Base-by-base conservation (phyloP, 2,329 filamentous ascomycete genomes). In the Phoma sp. region DNA sequence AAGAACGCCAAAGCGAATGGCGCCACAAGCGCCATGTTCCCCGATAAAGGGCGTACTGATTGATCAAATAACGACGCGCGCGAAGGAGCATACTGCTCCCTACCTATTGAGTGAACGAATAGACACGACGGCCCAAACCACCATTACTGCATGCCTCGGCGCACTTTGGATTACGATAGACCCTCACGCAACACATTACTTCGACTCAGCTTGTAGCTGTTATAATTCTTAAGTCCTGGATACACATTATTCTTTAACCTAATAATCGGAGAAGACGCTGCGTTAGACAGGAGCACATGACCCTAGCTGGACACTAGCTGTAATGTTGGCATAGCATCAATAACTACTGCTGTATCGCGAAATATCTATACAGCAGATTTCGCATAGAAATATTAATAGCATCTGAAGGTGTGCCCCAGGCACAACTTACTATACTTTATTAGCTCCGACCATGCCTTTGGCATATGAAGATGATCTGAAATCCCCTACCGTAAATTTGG, bases 31-130 rank as follows among this genome's bases (percentile, higher is more conserved):
- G 67, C 68, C 33, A 58, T 54, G 14, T 61, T 58, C 25, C 47
- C 52, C n/a, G 66, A 66, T 23, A 75, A 75, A 52, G 71, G 71
- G 9, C 68, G 71, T 13, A 66, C 56, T 27, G 71, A 74, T 55
- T 74, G 52, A 62, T 42, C 14, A 13, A 13, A 9, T 7, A 38
- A 13, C 8, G 37, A 29, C 6, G 18, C 6, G 13, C n/a, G 13
- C 32, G 13, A 3, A 18, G 2, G 32, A 35, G 22, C 33, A 43
- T 39, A 23, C n/a, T 32, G 11, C 10, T 7, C 13, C 14, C 4
- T 13, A 24, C 4, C n/a, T 14, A 6, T 9, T 37, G 14, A 13
- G 4, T 27, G 18, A 43, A 40, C 24, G 38, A 51, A 42, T 47
- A 51, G 43, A 43, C 43, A 51, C 32, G 42, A 56, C 43, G 53